Base-by-base conservation (phyloP, 371 early-diverging fungal species). In the Rhizopus microsporus region DNA sequence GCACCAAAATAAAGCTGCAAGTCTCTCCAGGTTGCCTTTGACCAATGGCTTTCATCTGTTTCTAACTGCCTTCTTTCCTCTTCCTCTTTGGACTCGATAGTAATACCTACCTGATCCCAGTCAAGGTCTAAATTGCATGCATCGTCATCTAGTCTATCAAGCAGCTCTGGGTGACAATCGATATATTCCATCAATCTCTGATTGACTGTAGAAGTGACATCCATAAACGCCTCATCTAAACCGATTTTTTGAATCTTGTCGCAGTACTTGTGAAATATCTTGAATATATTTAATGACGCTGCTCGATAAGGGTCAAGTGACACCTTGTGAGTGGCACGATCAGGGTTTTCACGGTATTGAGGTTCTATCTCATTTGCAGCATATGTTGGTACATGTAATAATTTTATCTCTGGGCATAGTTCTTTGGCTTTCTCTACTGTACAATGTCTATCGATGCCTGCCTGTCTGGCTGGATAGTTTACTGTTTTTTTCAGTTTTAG, bases 331-430 rank as follows among this genome's bases (percentile, higher is more conserved):
- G 93, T 91, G 16, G 62, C 68, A 8, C 78, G 79, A 30, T 73
- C 65, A 13, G 93, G 93, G 2, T 83, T 69, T n/a, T 72, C 64
- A 54, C 93, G 82, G 61, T 96, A 95, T 0, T 74, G 75, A 0
- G 85, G 78, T 4, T 85, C 80, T 1, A 75, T 68, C 6, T 90
- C 88, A 15, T 82, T 86, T 7, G 73, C 76, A 3, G 82, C 81
- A 60, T 88, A 91, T 0, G 95, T 94, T 2, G 95, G 89, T 3
- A 94, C 94, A 61, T 97, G 97, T 17, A 93, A 87, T 10, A 93
- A 65, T n/a, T 62, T 59, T 13, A 96, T 69, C 3, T 92, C 75
- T 44, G 93, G 91, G 56, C 92, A 93, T 33, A 78, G 55, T 49
- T 75, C 71, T 48, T 66, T 78, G 4, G 91, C 92, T 49, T 89